phyloP scores from a whole-genome alignment of 2,329 filamentous ascomycete species.

The Neopestalotiopsis clavispora region DNA sequence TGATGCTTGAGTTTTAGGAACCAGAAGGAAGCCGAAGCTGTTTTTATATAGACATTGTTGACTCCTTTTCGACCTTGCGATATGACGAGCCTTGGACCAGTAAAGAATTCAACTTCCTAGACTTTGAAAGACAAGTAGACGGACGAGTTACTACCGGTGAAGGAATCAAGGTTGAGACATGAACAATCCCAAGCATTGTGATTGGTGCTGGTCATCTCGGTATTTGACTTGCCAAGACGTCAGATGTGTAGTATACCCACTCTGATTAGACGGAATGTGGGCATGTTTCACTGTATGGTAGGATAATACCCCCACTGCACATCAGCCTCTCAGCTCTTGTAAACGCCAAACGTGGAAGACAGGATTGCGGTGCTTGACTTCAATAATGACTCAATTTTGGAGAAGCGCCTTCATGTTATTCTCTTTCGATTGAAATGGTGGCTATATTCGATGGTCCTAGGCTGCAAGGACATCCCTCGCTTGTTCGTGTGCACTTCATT shows the following conservation, averaged over 20 bases:
- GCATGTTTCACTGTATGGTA: not conserved
- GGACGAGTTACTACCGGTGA: not conserved
- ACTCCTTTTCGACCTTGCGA: no score
- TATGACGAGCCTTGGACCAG: no score
- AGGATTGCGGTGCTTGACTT: not conserved
- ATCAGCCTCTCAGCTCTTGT: not conserved
- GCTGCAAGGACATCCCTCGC: no score
- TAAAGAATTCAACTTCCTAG: not conserved
- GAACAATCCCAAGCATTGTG: not conserved
- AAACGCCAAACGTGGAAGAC: not conserved
- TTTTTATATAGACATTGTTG: not conserved
- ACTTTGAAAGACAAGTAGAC: not conserved
- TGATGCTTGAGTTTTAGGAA: not conserved
- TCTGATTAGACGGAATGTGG: not conserved
- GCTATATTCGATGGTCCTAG: no score
- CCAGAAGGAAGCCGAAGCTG: not conserved
- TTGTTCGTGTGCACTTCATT: no score
- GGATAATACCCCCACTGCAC: not conserved
- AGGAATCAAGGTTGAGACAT: not conserved
- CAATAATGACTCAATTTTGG: not conserved
- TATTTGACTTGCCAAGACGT: not conserved
- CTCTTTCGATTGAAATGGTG: no score
- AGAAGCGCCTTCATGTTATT: no score
- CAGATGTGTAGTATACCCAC: not conserved
- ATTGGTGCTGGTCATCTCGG: not conserved